phyloP scores from a whole-genome alignment of 768 basidiomycete species.

The Hericium erinaceus region DNA sequence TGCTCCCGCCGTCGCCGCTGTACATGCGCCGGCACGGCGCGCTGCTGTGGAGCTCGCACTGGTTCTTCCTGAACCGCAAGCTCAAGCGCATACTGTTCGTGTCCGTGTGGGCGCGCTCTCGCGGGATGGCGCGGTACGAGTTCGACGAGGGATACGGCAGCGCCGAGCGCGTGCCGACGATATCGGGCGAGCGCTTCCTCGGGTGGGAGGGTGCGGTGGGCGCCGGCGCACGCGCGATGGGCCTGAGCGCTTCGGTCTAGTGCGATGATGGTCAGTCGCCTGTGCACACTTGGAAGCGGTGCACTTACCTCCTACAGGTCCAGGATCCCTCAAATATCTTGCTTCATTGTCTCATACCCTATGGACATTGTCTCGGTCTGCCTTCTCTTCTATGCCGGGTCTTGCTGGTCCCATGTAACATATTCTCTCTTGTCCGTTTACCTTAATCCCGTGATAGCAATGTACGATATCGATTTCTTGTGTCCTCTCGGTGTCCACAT shows the following conservation, averaged over 20 bases:
- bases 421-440: too few species aligned
- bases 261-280: constrained; percentile 3
- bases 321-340: neutral
- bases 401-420: neutral
- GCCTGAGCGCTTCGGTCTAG: constrained; percentile 30
- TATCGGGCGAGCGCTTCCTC: constrained; percentile 51
- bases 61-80: constrained; percentile 94
- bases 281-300: neutral
- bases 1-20: constrained; percentile 12
- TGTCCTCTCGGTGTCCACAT: too few species aligned
- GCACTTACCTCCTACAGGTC: neutral
- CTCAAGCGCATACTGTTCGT: constrained; percentile 88
- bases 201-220: constrained; percentile 76
- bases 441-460: too few species aligned
- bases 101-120: constrained; percentile 82
- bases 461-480: too few species aligned
- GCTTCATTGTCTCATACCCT: neutral
- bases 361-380: neutral
- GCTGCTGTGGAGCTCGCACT: constrained; percentile 91
- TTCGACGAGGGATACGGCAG: constrained; percentile 23
- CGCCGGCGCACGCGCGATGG: constrained; percentile 77
- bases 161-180: constrained; percentile 19
- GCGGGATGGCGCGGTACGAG: constrained; percentile 39
- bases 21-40: constrained; percentile 57
- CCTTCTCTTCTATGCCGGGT: neutral